phyloP scores from a whole-genome alignment of 768 basidiomycete genomes.

The Hericium erinaceus region DNA sequence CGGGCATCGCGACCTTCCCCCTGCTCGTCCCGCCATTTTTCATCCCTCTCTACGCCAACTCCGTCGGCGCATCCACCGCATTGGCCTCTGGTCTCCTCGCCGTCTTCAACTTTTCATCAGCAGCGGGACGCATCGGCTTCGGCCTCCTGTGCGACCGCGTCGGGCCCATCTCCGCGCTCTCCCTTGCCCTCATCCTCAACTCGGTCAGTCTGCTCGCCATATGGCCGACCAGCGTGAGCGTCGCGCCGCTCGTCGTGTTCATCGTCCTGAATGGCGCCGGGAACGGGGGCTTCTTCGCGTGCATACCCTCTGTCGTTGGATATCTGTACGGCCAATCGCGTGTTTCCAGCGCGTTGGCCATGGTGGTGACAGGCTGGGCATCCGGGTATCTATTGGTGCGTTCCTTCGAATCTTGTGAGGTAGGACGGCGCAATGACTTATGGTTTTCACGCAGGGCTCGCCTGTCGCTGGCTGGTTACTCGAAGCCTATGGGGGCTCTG shows the following conservation, averaged over 20 bases:
- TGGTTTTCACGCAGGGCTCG: slow-evolving; percentile 15
- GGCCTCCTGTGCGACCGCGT: slow-evolving; percentile 20
- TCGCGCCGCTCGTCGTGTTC: slow-evolving; percentile 19
- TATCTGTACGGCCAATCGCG: slow-evolving; percentile 19
- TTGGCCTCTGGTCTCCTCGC: slow-evolving; percentile 22
- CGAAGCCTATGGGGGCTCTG: slow-evolving; percentile 16
- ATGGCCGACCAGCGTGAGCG: slow-evolving; percentile 9
- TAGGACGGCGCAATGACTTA: not conserved
- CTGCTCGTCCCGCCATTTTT: slow-evolving; percentile 20
- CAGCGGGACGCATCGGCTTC: slow-evolving; percentile 21
- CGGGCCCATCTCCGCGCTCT: slow-evolving; percentile 22
- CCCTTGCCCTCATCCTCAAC: slow-evolving; percentile 19
- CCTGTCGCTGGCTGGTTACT: slow-evolving; percentile 24
- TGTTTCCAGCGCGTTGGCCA: slow-evolving; percentile 21
- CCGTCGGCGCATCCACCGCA: slow-evolving; percentile 17
- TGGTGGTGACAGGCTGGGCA: slow-evolving; percentile 23
- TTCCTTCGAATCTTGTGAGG: not conserved
- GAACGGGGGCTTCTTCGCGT: slow-evolving; percentile 21
- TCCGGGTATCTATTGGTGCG: slow-evolving; percentile 19
- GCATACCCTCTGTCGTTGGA: slow-evolving; percentile 22
- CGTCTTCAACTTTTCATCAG: slow-evolving; percentile 25
- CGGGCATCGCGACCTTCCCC: not conserved
- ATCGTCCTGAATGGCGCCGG: slow-evolving; percentile 13
- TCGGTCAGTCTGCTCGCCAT: slow-evolving; percentile 22
- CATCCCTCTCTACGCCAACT: slow-evolving; percentile 26